phyloP scores from a whole-genome alignment of 352 stramenopile species.

The Pythium volutum region DNA sequence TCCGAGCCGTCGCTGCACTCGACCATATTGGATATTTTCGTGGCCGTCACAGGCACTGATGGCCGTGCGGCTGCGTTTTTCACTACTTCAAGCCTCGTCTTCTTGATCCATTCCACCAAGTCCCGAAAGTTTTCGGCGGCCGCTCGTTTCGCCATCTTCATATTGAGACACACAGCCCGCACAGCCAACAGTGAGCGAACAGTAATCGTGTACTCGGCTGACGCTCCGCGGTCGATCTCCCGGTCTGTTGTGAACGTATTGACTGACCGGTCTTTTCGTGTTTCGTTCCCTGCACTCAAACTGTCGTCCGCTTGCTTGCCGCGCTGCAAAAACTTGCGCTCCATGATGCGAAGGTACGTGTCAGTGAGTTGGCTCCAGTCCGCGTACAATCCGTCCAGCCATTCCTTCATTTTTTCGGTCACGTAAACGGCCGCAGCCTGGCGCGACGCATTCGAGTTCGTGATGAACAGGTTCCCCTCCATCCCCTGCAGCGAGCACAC shows the following conservation, averaged over 20 bases:
- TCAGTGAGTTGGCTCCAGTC: constrained; percentile 48
- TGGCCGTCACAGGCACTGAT: constrained; percentile 1
- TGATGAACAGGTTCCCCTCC: constrained; percentile 32
- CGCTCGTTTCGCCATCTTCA: constrained; percentile 71
- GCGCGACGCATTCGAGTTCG: constrained; percentile 29
- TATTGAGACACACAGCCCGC: constrained; percentile 55
- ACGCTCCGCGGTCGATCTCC: constrained; percentile 18
- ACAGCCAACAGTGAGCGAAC: constrained; percentile 44
- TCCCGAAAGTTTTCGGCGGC: constrained; percentile 71
- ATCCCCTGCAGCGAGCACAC: constrained; percentile 38
- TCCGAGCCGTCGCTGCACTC: constrained; percentile 64
- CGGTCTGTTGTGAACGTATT: constrained; percentile 22
- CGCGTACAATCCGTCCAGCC: constrained; percentile 38
- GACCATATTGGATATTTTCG: constrained; percentile 36
- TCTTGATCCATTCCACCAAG: constrained; percentile 42
- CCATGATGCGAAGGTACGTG: constrained; percentile 38
- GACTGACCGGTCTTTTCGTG: constrained; percentile 37
- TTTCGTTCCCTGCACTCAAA: constrained; percentile 72
- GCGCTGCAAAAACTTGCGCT: constrained; percentile 18
- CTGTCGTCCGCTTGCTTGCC: constrained; percentile 40
- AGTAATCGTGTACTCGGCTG: constrained; percentile 57
- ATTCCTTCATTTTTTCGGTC: constrained; percentile 24
- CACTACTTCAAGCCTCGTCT: not conserved
- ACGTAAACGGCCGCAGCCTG: constrained; percentile 15
- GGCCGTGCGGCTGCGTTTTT: not conserved